Base-by-base conservation (phyloP, 371 early-diverging fungal species). In the Basidiobolus meristosporus region DNA sequence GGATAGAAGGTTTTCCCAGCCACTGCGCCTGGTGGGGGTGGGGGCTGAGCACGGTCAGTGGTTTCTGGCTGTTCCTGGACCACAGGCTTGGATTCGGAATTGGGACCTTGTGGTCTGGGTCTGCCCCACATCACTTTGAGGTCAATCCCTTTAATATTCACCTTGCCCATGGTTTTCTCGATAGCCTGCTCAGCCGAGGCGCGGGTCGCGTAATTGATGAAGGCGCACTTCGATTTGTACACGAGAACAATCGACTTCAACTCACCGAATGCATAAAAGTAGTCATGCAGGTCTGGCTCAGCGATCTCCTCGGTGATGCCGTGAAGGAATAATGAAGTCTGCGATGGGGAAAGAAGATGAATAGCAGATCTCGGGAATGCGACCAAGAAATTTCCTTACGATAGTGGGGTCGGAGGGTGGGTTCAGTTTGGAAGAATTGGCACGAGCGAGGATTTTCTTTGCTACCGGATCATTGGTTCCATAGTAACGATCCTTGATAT, bases 401-500 rank as follows among this genome's bases (percentile, higher is more conserved):
- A 83, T 65, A 10, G 67, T 55, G 49, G 70, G 68, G 44, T 83
- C 84, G 14, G 63, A 68, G 2, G 83, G 82, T 30, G 77, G 65
- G 0, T 45, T 39, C 33, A 75, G 46, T 22, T 44, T 42, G 12
- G 52, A 49, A 30, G 51, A 50, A 39, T 57, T 63, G 9, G 63
- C 51, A 18, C 73, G 56, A 31, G 63, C 57, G 38, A 93, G 43
- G 52, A 91, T 83, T 48, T 81, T 79, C 36, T 64, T 63, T 5
- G 93, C 96, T 6, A 95, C 91, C 12, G 92, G 90, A 54, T 95
- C 92, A 51, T 91, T 88, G 36, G 60, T 63, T 18, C 92, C 96
- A 50, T 81, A 73, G 60, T 89, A 92, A 40, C 93, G 70, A 60
- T 90, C 91, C 40, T 75, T 77, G 45, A 86, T 79, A 52, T 95